Percentiles rank a stretch among this genome's conserved stretches.
phyloP scores from a whole-genome alignment of 1,284 basidiomycete species.

The Takashimella koratensis region DNA sequence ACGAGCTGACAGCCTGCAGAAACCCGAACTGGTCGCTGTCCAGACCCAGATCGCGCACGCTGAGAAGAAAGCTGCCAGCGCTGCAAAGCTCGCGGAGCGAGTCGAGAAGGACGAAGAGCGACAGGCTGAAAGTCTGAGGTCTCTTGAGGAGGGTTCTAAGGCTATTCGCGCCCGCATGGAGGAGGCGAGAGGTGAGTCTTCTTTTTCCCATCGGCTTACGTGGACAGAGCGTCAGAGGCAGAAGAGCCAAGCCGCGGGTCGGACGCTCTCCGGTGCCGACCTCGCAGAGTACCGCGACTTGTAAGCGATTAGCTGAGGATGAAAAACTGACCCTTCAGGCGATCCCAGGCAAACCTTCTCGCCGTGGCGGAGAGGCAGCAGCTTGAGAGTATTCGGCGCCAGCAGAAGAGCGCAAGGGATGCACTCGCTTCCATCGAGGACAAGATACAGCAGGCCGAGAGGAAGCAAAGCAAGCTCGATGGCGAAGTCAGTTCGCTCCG shows the following conservation, averaged over 20 bases:
- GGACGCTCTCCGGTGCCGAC: slow-evolving; percentile 76
- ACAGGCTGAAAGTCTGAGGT: slow-evolving; percentile 60
- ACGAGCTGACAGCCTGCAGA: slow-evolving; percentile 52
- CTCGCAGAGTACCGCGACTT: slow-evolving; percentile 82
- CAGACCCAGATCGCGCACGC: slow-evolving; percentile 87
- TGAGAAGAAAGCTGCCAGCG: slow-evolving; percentile 69
- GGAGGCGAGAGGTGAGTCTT: slow-evolving; percentile 64
- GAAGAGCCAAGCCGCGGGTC: slow-evolving; percentile 63
- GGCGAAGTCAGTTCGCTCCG: slow-evolving; percentile 60
- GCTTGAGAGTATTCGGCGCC: slow-evolving; percentile 74
- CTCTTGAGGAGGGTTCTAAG: slow-evolving; percentile 62
- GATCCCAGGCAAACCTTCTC: slow-evolving; percentile 60
- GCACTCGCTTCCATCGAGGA: slow-evolving; percentile 56
- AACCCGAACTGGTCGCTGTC: slow-evolving; percentile 72
- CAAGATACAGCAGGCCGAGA: slow-evolving; percentile 63
- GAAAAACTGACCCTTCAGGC: slow-evolving; percentile 12
- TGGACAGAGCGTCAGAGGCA: slow-evolving; percentile 68
- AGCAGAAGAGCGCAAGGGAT: slow-evolving; percentile 70
- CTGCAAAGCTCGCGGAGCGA: slow-evolving; percentile 61
- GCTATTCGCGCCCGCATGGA: slow-evolving; percentile 68
- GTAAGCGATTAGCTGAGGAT: slow-evolving; percentile 52
- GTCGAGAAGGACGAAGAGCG: slow-evolving; percentile 66
- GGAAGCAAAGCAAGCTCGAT: slow-evolving; percentile 60
- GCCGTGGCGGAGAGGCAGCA: slow-evolving; percentile 84
- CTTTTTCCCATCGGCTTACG: slow-evolving; percentile 5